Conservation (phyloP, 1,284 basidiomycete genomes). For the Boletus subluridellus region DNA sequence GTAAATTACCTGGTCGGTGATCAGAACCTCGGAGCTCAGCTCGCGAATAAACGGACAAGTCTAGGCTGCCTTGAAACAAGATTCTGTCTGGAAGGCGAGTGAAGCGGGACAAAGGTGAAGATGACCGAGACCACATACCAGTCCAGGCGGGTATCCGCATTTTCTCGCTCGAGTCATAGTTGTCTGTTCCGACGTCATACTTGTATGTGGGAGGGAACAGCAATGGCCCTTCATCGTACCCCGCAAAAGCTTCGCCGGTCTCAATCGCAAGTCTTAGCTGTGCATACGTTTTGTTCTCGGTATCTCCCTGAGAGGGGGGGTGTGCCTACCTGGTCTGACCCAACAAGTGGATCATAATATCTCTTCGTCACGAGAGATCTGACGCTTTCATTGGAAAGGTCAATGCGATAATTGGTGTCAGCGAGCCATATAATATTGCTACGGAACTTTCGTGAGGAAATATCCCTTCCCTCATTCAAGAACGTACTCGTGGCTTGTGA, state of each 20-base stretch:
- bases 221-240: conserved; percentile 86
- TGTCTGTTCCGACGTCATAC: conserved; percentile 79
- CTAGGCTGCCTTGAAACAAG: conserved; percentile 76
- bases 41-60: conserved; percentile 63
- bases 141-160: conserved; percentile 97
- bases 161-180: conserved; percentile 96
- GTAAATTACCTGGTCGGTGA: conserved; percentile 76
- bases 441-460: conserved; percentile 14
- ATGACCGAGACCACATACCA: conserved; percentile 46
- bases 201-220: conserved; percentile 88
- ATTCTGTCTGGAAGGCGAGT: conserved; percentile 69
- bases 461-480: neutral
- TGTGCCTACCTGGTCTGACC: conserved; percentile 74
- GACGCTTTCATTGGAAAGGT: conserved; percentile 79
- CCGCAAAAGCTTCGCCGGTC: conserved; percentile 67
- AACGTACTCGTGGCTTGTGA: conserved; percentile 84
- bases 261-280: conserved; percentile 75
- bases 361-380: conserved; percentile 59
- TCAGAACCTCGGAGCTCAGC: conserved; percentile 88
- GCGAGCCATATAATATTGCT: conserved; percentile 92
- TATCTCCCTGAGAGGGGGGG: neutral
- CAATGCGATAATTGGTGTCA: conserved; percentile 94
- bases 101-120: neutral
- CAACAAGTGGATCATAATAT: conserved; percentile 71
- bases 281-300: neutral